Base-by-base conservation (phyloP, 2,329 filamentous ascomycete species). In the Paradendryphiella salina region DNA sequence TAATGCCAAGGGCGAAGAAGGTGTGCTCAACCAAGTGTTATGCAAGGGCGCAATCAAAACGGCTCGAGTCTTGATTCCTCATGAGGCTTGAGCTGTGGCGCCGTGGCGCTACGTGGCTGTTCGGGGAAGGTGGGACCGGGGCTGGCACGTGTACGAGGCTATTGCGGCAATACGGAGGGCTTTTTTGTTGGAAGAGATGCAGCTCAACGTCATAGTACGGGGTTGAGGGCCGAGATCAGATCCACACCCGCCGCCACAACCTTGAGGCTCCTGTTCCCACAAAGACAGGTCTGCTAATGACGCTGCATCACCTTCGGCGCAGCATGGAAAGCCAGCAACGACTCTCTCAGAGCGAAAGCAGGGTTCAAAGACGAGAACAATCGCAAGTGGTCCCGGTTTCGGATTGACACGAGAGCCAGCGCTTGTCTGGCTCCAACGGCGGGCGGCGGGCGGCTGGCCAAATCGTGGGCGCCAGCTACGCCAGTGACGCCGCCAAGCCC, bases 401-500 rank as follows among this genome's bases (percentile, higher is more conserved):
- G 29, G 20, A 39, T 38, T 14, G 7, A 38, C 23, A 21, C n/a
- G 34, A 26, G 32, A 20, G 20, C 31, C 36, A 50, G 36, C 36
- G 33, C 14, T 46, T 43, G 41, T 52, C 42, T 56, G 49, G 45
- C 33, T 35, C 41, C 37, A 46, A 50, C 38, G 39, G 48, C 54
- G 50, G 46, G 50, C 38, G 39, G 48, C 54, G 50, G 46, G 50
- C 50, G 54, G 41, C 28, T 52, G 42, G 36, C 49, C 13, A 43
- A 21, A 18, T 31, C 33, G 18, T 46, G 40, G 20, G 18, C 33
- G 23, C 26, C 35, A 21, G 20, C 21, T 32, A 15, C 43, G 53
- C 54, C 43, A 48, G 46, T 57, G 54, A 57, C 51, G 54, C 35
- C 29, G 54, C 54, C 54, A 57, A 56, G 54, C 33, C 40, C 28